phyloP scores from a whole-genome alignment of 441 rosid species.

The Aleurites moluccanus region DNA sequence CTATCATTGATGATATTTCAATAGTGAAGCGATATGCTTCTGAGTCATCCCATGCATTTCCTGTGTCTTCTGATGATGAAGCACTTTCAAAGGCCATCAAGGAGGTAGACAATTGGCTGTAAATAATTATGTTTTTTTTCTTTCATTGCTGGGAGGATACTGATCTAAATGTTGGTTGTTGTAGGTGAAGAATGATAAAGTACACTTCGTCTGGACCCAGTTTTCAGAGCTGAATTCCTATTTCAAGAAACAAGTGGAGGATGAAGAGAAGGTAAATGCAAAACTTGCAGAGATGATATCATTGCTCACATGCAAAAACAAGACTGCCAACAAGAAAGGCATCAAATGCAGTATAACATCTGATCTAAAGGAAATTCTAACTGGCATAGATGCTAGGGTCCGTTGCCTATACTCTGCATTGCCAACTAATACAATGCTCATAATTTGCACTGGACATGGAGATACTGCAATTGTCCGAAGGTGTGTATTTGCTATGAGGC shows the following conservation, averaged over 20 bases:
- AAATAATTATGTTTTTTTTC: conserved; percentile 16
- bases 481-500: conserved; percentile 35
- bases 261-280: conserved; percentile 57
- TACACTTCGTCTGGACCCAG: conserved; percentile 87
- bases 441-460: conserved; percentile 96
- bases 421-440: conserved; percentile 80
- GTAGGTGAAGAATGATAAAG: conserved; percentile 67
- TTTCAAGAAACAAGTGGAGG: conserved; percentile 64
- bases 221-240: conserved; percentile 77
- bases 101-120: conserved; percentile 52
- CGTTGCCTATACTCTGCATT: conserved; percentile 50
- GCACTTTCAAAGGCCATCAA: conserved; percentile 72
- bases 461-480: conserved; percentile 81
- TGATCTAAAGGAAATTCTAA: conserved; percentile 66
- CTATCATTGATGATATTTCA: conserved; percentile 65
- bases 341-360: conserved; percentile 40
- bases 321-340: conserved; percentile 39
- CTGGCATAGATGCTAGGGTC: conserved; percentile 54
- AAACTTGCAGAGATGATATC: conserved; percentile 83
- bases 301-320: conserved; percentile 66
- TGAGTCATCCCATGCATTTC: conserved; percentile 70
- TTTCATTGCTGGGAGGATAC: neutral
- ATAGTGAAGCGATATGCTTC: conserved; percentile 74
- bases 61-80: conserved; percentile 83
- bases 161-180: conserved; percentile 17